Conservation (phyloP, 1,139 yeast genomes). For the Kodamaea anthophila region DNA sequence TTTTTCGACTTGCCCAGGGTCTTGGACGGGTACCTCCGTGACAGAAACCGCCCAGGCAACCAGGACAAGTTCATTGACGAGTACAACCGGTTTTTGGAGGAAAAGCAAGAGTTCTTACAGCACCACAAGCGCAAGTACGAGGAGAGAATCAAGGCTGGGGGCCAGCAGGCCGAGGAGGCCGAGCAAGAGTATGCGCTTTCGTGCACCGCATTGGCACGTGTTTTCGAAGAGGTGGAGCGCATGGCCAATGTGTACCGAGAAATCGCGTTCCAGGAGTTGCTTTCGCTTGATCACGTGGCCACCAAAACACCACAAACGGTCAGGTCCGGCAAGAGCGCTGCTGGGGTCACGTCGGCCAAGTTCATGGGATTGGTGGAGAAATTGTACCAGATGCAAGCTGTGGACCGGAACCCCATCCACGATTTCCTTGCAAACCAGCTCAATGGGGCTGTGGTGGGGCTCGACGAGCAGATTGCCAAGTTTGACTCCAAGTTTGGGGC, state of each 20-base stretch:
- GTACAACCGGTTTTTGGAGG: slow-evolving; percentile 50
- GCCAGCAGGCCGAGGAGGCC: slow-evolving; percentile 8
- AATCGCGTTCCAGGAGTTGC: slow-evolving; percentile 55
- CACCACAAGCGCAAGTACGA: slow-evolving; percentile 14
- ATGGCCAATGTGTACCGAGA: slow-evolving; percentile 62
- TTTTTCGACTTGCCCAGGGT: slow-evolving; percentile 69
- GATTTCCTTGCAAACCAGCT: slow-evolving; percentile 46
- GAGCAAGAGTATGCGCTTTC: slow-evolving; percentile 30
- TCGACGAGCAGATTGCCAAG: slow-evolving; percentile 32
- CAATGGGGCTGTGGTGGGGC: slow-evolving; percentile 27
- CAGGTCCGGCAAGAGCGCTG: slow-evolving; percentile 5
- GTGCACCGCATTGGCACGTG: slow-evolving; percentile 22
- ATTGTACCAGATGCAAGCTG: slow-evolving; percentile 34
- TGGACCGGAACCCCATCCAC: slow-evolving; percentile 57
- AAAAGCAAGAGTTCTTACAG: slow-evolving; percentile 16
- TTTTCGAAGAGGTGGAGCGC: slow-evolving; percentile 63
- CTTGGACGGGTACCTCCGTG: slow-evolving; percentile 47
- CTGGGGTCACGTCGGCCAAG: slow-evolving; percentile 15
- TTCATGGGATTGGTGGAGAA: slow-evolving; percentile 54
- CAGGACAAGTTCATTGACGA: slow-evolving; percentile 68
- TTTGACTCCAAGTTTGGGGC: slow-evolving; percentile 29
- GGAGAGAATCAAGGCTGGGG: slow-evolving; percentile 13
- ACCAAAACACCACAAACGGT: slow-evolving; percentile 5
- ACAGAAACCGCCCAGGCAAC: slow-evolving; percentile 67
- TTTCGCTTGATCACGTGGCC: slow-evolving; percentile 36